Conservation (phyloP, 805 yeast species). For the Zygotorulaspora danielsina region DNA sequence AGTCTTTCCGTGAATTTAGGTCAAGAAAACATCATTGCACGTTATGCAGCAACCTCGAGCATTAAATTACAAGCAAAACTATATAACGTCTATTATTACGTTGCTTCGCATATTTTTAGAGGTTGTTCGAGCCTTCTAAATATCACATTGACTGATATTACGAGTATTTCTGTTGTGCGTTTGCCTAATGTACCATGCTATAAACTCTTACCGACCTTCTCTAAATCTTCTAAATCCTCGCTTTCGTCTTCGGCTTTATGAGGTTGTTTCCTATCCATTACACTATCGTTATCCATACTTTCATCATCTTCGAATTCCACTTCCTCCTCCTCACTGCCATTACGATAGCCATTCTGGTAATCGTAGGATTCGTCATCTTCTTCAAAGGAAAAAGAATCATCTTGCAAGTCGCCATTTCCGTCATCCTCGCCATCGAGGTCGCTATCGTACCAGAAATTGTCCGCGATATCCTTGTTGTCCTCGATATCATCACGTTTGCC, state of each 20-base stretch:
- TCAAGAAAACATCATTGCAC: too few relatives aligned
- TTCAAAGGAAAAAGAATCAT: conserved; percentile 36
- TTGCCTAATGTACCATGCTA: conserved; percentile 6
- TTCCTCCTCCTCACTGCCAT: conserved; percentile 42
- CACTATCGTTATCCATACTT: conserved; percentile 35
- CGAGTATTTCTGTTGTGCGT: conserved; percentile 5
- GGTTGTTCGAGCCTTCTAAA: too few relatives aligned
- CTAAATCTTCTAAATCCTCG: conserved; percentile 33
- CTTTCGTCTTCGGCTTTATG: conserved; percentile 33
- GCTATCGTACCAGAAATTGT: conserved; percentile 76
- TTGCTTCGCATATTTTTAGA: too few relatives aligned
- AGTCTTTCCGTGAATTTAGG: too few relatives aligned
- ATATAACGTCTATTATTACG: too few relatives aligned
- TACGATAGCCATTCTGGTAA: conserved; percentile 34
- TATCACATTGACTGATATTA: too few relatives aligned
- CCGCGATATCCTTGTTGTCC: conserved; percentile 60
- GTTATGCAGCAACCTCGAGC: too few relatives aligned
- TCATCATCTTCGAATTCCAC: conserved; percentile 31
- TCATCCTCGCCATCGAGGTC: conserved; percentile 67
- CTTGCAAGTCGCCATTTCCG: conserved; percentile 48
- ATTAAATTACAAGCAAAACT: too few relatives aligned
- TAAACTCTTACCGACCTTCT: conserved; percentile 25
- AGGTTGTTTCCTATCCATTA: conserved; percentile 36
- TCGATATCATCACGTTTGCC: conserved; percentile 32
- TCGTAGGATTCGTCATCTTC: conserved; percentile 57